Base-by-base conservation (phyloP, 1,284 basidiomycete species). In the Phlebopus sp. region DNA sequence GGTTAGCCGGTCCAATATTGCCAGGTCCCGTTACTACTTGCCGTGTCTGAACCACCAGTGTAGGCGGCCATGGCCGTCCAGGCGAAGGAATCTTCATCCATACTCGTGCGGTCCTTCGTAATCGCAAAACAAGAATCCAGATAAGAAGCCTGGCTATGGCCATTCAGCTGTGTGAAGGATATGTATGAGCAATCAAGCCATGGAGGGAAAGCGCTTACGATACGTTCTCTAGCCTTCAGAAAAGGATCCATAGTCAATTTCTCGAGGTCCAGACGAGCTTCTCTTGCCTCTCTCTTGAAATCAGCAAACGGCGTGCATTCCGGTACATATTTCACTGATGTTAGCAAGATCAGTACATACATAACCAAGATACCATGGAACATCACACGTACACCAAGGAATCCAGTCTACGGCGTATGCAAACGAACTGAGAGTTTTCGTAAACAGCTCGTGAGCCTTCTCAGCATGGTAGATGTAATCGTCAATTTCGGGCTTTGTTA, bases 291-390 rank as follows among this genome's bases (percentile, higher is more conserved):
- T 5, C 50, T 50, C 44, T 69, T 60, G 55, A 69, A 71, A 1
- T 51, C 53, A 1, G 67, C 58, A 3, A 68, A 68, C 4, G 70
- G 70, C 30, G 70, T 56, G 68, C 68, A 72, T 5, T 51, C 42
- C 0, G 70, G 69, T 3, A 71, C 18, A 21, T 17, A 37, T n/a
- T 37, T 17, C 19, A 37, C 35, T 29, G 27, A 29, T 9, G 27
- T 29, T 23, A 6, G 6, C 21, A 8, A 29, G 2, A 11, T 29
- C 8, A 29, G 27, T 9, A 29, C 27, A 29, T n/a, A n/a, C 27
- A 29, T 6, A 23, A 29, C 2, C 27, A 9, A 29, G 27, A 5
- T 29, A 29, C 27, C 4, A 9, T 29, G 4, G 27, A 29, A 8
- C 27, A 29, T 9, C 27, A 29, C 2, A 11, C 27, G 27, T 29